Percentiles rank a stretch among this genome's conserved stretches.
phyloP scores from a whole-genome alignment of 805 yeast species.

The Ogataea neopini region DNA sequence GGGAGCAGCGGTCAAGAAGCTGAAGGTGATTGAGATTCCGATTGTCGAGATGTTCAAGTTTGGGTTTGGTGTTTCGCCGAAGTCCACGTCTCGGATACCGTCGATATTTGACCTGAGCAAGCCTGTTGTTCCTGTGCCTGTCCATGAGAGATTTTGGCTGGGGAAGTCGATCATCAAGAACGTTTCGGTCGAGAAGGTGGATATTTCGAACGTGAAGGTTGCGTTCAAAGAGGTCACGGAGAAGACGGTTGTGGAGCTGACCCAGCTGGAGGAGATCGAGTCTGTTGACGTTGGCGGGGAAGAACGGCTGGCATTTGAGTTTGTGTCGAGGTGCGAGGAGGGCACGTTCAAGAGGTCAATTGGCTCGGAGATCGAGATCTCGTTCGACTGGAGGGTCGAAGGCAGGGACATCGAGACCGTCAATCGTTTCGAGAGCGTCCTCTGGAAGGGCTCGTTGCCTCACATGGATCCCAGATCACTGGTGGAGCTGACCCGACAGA shows the following conservation, averaged over 20 bases:
- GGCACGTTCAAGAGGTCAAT: constrained; percentile 23
- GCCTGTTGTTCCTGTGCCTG: constrained; percentile 24
- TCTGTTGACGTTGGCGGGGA: constrained; percentile 1
- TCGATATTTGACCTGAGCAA: constrained; percentile 25
- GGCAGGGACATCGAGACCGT: constrained; percentile 6
- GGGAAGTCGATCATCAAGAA: constrained; percentile 34
- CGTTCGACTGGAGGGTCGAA: constrained; percentile 19
- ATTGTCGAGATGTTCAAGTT: constrained; percentile 35
- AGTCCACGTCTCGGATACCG: constrained; percentile 31
- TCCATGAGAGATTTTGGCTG: constrained; percentile 40
- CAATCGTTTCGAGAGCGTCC: constrained; percentile 37
- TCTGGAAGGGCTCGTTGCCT: constrained; percentile 58
- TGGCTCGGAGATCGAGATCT: constrained; percentile 22
- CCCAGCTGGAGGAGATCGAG: background rate
- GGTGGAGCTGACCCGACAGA: constrained; percentile 33
- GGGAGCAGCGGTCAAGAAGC: constrained; percentile 32
- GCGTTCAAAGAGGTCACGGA: constrained; percentile 10
- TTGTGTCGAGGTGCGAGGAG: constrained; percentile 19
- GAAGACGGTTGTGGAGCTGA: constrained; percentile 12
- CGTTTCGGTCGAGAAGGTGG: constrained; percentile 29
- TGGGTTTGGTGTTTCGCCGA: constrained; percentile 35
- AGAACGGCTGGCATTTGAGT: constrained; percentile 14
- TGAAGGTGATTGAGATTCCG: constrained; percentile 25
- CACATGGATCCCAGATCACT: constrained; percentile 70
- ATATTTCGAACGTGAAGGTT: constrained; percentile 35